Evolutionary conservation across 2,329 filamentous ascomycete genomes (phyloP).

Genomic region (Trichoderma sp.): DNA sequence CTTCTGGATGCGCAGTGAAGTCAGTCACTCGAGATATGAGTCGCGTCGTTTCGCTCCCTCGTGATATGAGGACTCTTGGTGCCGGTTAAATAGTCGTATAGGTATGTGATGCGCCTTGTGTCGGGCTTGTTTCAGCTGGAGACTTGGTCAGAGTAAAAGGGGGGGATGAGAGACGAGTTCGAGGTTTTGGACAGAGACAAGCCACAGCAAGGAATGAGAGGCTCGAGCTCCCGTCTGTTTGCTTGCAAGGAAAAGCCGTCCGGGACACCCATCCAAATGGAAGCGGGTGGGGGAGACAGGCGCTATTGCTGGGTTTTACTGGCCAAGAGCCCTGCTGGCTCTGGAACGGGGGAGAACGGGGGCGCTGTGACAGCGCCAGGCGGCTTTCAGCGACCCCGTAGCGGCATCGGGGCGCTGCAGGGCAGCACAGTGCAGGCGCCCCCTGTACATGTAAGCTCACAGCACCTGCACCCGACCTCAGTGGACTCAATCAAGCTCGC

Average conservation of each 20-base stretch:
- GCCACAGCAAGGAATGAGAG: constrained; percentile 4
- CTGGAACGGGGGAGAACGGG: not conserved
- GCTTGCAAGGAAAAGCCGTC: not conserved
- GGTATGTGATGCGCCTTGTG: not conserved
- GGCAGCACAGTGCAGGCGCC: constrained; percentile 7
- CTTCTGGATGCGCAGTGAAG: not conserved
- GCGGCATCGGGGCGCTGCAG: constrained; percentile 2
- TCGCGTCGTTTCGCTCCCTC: not conserved
- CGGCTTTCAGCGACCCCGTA: constrained; percentile 14
- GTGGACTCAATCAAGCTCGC: not conserved
- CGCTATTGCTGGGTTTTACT: not conserved
- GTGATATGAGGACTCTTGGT: not conserved
- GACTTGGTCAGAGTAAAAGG: not conserved
- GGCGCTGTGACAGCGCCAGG: not conserved
- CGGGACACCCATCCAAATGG: no score
- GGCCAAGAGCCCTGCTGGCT: not conserved
- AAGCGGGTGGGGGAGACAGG: not conserved
- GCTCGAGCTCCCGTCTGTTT: not conserved
- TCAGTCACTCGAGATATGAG: not conserved
- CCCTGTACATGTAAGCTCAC: constrained; percentile 2
- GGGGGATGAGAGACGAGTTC: not conserved
- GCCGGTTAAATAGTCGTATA: not conserved
- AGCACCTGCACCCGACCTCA: no score
- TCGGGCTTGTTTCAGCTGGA: constrained; percentile 1
- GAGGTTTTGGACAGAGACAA: not conserved